Percentiles rank a stretch among this genome's conserved stretches.
These are phyloP conservation scores for Colletotrichum nymphaeae DNA, from an alignment of 2,329 filamentous ascomycete species.

Conservation along the genomic window DNA sequence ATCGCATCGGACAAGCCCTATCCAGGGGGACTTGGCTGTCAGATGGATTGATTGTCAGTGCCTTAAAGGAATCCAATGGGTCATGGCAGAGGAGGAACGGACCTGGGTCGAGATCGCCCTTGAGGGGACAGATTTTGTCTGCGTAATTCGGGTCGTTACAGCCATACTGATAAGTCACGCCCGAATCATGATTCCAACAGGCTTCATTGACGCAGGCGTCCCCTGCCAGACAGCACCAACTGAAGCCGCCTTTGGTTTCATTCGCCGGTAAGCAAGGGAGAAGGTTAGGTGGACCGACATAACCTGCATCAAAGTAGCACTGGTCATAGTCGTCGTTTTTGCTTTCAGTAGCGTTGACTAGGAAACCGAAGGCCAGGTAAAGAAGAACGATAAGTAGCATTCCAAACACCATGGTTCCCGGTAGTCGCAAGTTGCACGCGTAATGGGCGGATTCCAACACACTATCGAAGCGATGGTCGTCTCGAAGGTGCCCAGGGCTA, in stretches of 20 bases:
- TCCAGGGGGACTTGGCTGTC: constrained; percentile 31
- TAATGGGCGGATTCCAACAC: background rate
- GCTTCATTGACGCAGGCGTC: constrained; percentile 17
- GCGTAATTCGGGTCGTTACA: constrained; percentile 32
- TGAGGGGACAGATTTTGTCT: constrained; percentile 21
- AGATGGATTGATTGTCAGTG: background rate
- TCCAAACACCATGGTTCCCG: background rate
- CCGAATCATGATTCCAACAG: constrained; percentile 11
- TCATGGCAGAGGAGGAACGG: too few species aligned
- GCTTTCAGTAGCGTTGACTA: background rate
- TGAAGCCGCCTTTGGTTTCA: background rate
- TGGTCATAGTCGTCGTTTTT: constrained; percentile 21
- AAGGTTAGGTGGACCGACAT: background rate
- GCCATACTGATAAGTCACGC: constrained; percentile 29
- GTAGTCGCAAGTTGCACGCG: background rate
- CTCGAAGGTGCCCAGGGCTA: background rate
- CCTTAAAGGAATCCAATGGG: too few species aligned
- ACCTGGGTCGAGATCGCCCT: constrained; percentile 22
- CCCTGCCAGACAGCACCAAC: constrained; percentile 28
- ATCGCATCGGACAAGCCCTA: constrained; percentile 18
- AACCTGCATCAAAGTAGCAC: constrained; percentile 26
- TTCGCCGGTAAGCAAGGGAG: constrained; percentile 14
- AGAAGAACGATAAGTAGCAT: background rate
- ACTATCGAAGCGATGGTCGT: too few species aligned
- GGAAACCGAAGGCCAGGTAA: background rate